Percentiles rank a stretch among this genome's conserved stretches.
phyloP scores from a whole-genome alignment of 2,329 filamentous ascomycete genomes.

The Ceratocystis huliohia region DNA sequence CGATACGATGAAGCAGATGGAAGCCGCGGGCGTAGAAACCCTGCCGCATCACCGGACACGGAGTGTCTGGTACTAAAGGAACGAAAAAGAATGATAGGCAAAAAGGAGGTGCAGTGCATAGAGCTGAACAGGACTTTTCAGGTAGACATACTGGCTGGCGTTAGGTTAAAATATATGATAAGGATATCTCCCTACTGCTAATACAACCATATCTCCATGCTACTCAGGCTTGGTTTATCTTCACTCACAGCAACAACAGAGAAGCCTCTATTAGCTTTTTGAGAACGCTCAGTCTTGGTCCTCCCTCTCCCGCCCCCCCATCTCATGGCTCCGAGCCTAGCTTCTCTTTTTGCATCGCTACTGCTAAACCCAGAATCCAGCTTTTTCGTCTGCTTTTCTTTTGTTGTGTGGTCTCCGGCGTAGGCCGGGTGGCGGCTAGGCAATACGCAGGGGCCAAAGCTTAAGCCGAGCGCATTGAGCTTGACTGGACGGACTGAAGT shows the following conservation, averaged over 20 bases:
- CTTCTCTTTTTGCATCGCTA: not conserved
- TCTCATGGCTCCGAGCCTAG: no score
- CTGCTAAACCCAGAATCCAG: not conserved
- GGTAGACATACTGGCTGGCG: not conserved
- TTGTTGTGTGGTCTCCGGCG: not conserved
- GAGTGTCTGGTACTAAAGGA: slow-evolving; percentile 76
- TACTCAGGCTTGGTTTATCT: slow-evolving; percentile 40
- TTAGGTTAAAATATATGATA: not conserved
- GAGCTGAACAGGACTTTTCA: not conserved
- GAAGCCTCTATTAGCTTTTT: slow-evolving; percentile 82
- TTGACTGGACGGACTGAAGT: not conserved
- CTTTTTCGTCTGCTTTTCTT: not conserved
- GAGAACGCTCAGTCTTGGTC: slow-evolving; percentile 39
- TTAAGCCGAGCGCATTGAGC: not conserved
- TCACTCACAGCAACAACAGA: slow-evolving; percentile 55
- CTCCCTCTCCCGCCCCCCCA: not conserved
- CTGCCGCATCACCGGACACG: slow-evolving; percentile 80
- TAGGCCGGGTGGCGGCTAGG: not conserved
- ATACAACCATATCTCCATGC: slow-evolving; percentile 35
- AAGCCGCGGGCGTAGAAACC: slow-evolving; percentile 46
- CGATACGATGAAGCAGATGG: slow-evolving; percentile 79
- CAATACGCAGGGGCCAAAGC: not conserved
- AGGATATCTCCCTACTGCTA: not conserved
- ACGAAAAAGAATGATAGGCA: no score
- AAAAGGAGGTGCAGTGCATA: not conserved